Base-by-base conservation (phyloP, 1,139 yeast species). In the Wickerhamomyces sp. region DNA sequence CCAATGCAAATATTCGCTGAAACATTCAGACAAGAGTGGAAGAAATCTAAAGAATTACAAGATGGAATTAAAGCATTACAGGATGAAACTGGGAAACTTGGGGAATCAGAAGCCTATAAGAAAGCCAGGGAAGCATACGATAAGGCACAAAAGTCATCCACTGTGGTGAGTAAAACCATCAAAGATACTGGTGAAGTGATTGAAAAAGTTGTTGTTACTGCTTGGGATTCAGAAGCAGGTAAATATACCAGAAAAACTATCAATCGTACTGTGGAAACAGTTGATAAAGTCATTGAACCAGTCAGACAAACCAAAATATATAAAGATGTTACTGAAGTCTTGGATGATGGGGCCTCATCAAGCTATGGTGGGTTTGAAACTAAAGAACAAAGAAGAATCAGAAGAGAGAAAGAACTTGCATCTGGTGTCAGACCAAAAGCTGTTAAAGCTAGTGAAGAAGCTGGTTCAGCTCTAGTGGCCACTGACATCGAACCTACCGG, bases 161-260 rank as follows among this genome's bases (percentile, higher is more conserved):
- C 91, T 38, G 90, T 90, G 37, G 88, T 96, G 10, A 91, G 95
- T 4, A 79, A 84, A 63, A 87, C 90, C 39, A 79, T 90, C 48
- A 79, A 81, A 57, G 87, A 87, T 68, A 93, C 98, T 3, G 97
- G 98, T n/a, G 89, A 86, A 59, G 94, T 84, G 34, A 89, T 93
- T 31, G 99, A 97, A 45, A 84, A 78, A 46, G 95, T 82, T 39
- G 99, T 97, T 4, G 75, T 78, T 40, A 84, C 84, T 52, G 97
- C 98, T 0, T 94, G 99, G 99, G 97, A 94, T 51, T 89, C 97
- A 2, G 90, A 93, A 33, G 87, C 93, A 41, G 93, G 96, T 53
- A 83, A 84, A 66, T 86, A 84, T 43, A 93, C 96, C 15, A 79
- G 99, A 62, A 75, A 81, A 37, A 89, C 90, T 0, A 94, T 90